Base-by-base conservation (phyloP, 2,329 filamentous ascomycete genomes). In the Diaporthe velutina region DNA sequence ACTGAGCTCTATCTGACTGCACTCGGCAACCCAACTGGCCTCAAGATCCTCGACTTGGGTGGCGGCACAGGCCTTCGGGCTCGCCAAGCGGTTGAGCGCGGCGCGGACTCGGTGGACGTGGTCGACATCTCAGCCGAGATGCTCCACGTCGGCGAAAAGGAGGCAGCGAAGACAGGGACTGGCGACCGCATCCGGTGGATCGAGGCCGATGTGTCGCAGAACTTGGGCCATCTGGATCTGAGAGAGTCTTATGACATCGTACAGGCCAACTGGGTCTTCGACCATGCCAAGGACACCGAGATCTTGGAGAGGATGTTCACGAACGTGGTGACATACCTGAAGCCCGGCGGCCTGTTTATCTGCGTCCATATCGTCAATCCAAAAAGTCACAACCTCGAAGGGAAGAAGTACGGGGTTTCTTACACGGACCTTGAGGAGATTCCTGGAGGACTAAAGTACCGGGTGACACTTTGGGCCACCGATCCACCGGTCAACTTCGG, bases 51-150 rank as follows among this genome's bases (percentile, higher is more conserved):
- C 45, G 82, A 83, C 70, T 77, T 83, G 7, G 82, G 79, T 22
- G 80, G 81, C 13, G 81, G 81, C 57, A 80, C 78, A 19, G 80
- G 81, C 1, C 48, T 81, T 2, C 77, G 78, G 17, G 80, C 80
- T 4, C 80, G 80, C 3, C 61, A 77, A 25, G 81, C 79, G 30
- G 45, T 82, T 40, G 75, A 77, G 9, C 74, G 74, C 13, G 81
- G 80, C 2, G 81, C 80, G 12, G 55, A 45, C 1, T 58, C 68
- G 4, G 80, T 82, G 5, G 79, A 82, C 55, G 77, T 82, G 33
- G 78, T 82, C 7, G 81, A 82, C 70, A 74, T 82, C 45, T 80
- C 80, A 4, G 40, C 68, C 0, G 78, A 74, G 55, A 82, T 81
- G 80, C 75, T 82, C 75, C 74, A 61, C 9, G 60, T 78, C 3